phyloP scores from a whole-genome alignment of 78 protist species.

The Protostelium mycophagum region DNA sequence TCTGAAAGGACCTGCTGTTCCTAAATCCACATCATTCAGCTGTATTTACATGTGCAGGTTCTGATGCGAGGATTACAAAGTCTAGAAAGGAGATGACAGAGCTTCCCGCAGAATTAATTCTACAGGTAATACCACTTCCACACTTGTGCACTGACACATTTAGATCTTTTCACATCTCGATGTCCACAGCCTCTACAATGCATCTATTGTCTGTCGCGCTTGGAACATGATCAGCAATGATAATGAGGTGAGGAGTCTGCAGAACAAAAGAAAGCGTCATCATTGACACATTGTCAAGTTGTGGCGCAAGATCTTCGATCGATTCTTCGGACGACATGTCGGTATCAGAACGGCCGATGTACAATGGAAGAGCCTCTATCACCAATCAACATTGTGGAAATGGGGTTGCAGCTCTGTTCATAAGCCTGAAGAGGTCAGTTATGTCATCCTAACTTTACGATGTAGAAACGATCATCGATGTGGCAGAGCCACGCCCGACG shows the following conservation, averaged over 20 bases:
- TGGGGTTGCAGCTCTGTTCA: neutral
- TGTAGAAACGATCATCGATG: neutral
- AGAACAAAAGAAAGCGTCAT: neutral
- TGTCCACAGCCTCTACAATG: neutral
- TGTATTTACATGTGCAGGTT: neutral
- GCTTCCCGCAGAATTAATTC: neutral
- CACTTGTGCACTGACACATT: neutral
- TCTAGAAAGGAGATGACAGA: neutral
- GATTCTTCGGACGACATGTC: neutral
- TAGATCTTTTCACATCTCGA: neutral
- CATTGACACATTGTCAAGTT: neutral
- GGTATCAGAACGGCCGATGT: neutral
- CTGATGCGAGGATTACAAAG: neutral
- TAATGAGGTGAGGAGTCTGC: neutral
- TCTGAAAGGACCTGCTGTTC: neutral
- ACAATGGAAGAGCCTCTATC: neutral
- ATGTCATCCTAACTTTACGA: neutral
- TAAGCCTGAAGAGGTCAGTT: neutral
- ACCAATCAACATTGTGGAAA: neutral
- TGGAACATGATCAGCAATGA: neutral
- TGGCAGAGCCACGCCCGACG: too few species aligned
- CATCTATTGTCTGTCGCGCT: neutral
- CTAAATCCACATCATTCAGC: neutral
- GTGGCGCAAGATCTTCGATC: neutral
- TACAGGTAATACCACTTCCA: neutral